Evolutionary conservation across 75 land plant genomes (phyloP).

Genomic region (Selaginella tamariscina): DNA sequence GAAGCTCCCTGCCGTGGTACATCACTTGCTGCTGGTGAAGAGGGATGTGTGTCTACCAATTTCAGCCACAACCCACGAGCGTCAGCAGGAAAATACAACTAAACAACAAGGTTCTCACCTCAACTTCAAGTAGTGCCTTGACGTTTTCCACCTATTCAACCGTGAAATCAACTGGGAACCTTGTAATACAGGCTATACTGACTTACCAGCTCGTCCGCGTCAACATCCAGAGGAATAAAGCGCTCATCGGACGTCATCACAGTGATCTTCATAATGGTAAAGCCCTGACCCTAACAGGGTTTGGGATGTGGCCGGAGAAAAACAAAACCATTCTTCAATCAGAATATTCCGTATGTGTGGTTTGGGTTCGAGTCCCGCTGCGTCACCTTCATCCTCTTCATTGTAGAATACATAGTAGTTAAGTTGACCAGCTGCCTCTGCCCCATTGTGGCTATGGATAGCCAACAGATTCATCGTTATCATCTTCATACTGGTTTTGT

Average conservation of each 20-base stretch:
- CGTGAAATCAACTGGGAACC: neutral
- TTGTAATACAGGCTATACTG: neutral
- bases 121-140: conserved; percentile 86
- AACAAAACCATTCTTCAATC: too few species aligned
- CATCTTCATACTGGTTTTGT: too few species aligned
- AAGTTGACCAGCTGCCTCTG: too few species aligned
- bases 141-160: conserved; percentile 67
- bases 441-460: too few species aligned
- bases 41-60: conserved; percentile 47
- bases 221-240: conserved; percentile 66
- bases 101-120: conserved; percentile 37
- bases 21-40: conserved; percentile 69
- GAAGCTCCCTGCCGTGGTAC: conserved; percentile 66
- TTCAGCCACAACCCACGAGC: too few species aligned
- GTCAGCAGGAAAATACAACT: neutral
- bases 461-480: too few species aligned
- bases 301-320: too few species aligned
- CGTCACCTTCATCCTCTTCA: too few species aligned
- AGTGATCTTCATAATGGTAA: conserved; percentile 63
- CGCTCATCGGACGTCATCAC: conserved; percentile 82
- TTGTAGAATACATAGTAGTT: too few species aligned
- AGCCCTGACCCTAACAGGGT: neutral
- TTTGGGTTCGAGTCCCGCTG: too few species aligned
- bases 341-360: too few species aligned
- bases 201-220: conserved; percentile 63